A percentile compares a stretch with the other conserved stretches of the same genome.
Evolutionary conservation across 495 filamentous ascomycete genomes (phyloP).

Genomic region (Aspergillus diversus): DNA sequence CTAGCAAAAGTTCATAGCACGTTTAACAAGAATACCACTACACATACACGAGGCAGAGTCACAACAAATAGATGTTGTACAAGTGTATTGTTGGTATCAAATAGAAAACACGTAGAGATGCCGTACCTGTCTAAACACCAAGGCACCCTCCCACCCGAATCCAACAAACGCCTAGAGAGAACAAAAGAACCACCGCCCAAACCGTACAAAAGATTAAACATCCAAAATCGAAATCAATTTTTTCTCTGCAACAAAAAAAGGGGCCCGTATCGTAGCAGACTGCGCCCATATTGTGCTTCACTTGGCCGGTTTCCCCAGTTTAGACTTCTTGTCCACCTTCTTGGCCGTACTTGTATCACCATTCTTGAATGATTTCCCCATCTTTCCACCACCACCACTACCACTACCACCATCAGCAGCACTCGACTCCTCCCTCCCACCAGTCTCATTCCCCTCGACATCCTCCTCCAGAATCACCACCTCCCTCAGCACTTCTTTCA

Average conservation of each 20-base stretch:
- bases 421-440: conserved; percentile 8
- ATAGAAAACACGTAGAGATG: not conserved
- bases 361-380: conserved; percentile 15
- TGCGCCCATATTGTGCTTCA: conserved; percentile 12
- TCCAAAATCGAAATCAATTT: not conserved
- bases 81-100: not conserved
- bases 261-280: not conserved
- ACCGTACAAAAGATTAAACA: not conserved
- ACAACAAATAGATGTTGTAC: not conserved
- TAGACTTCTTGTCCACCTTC: conserved; percentile 35
- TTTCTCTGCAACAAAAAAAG: no score
- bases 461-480: conserved; percentile 54
- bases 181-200: not conserved
- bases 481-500: conserved; percentile 54
- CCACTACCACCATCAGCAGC: not conserved
- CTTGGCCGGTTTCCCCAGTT: conserved; percentile 30
- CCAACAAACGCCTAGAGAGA: not conserved
- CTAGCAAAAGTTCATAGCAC: not conserved
- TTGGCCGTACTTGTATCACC: conserved; percentile 32
- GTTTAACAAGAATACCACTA: not conserved
- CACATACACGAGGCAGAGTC: not conserved
- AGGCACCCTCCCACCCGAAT: not conserved
- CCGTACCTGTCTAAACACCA: not conserved
- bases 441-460: conserved; percentile 37
- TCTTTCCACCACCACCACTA: conserved; percentile 11